These are phyloP conservation scores for Vitis hybrid DNA, from an alignment of 177 flowering plant genomes.

Conservation along the genomic window DNA sequence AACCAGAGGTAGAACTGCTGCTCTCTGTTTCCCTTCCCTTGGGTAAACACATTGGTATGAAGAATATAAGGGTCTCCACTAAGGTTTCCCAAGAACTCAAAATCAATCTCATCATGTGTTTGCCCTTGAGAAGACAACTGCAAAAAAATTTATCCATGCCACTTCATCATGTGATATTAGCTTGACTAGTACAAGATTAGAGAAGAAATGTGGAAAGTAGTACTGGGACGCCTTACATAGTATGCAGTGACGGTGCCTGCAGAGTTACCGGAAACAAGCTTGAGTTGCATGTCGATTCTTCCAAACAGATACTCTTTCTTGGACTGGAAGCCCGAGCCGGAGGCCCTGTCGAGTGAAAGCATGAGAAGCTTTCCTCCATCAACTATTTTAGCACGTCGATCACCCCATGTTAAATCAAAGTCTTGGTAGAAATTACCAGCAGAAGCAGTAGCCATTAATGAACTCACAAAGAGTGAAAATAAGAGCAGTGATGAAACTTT, in stretches of 20 bases:
- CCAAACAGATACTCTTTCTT: constrained; percentile 27
- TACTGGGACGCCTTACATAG: constrained; percentile 14
- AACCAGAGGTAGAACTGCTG: constrained; percentile 31
- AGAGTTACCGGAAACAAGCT: constrained; percentile 27
- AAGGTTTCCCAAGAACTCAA: constrained; percentile 31
- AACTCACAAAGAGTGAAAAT: background rate
- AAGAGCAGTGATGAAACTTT: background rate
- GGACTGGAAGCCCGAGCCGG: constrained; percentile 29
- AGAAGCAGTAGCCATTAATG: constrained; percentile 7
- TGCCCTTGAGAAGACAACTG: constrained; percentile 27
- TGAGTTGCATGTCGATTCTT: constrained; percentile 24
- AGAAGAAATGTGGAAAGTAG: background rate
- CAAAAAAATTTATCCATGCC: background rate
- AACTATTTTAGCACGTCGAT: constrained; percentile 16
- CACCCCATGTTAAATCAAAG: constrained; percentile 27
- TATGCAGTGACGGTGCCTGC: constrained; percentile 32
- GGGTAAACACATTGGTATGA: constrained; percentile 25
- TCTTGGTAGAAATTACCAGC: constrained; percentile 15
- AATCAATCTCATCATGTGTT: constrained; percentile 30
- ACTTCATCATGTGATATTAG: background rate
- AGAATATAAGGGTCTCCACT: constrained; percentile 28
- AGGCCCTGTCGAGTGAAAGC: constrained; percentile 22
- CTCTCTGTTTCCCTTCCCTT: constrained; percentile 32
- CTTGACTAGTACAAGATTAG: background rate
- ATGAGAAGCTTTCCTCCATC: constrained; percentile 20